Evolutionary conservation across 2,329 filamentous ascomycete species (phyloP).

Genomic region (Stachybotrys chlorohalonatus): DNA sequence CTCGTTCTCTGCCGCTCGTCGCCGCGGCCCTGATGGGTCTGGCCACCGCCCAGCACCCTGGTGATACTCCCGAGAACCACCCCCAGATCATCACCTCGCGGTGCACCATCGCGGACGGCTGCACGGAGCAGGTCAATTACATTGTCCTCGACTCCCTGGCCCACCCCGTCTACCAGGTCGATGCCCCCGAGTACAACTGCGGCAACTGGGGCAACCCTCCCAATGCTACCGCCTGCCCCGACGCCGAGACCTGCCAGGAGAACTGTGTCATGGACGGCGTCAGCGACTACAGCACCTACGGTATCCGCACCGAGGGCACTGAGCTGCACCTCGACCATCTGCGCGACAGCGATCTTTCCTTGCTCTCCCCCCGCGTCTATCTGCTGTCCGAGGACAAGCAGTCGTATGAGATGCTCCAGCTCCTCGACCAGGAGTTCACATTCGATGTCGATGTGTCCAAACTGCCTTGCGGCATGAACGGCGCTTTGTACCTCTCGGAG

Average conservation of each 20-base stretch:
- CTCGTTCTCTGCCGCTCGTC: constrained; percentile 1
- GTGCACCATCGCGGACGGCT: constrained; percentile 41
- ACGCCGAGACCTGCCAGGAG: constrained; percentile 37
- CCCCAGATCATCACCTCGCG: constrained; percentile 41
- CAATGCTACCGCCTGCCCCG: constrained; percentile 37
- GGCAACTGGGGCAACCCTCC: constrained; percentile 21
- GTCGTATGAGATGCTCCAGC: constrained; percentile 51
- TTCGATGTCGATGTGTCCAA: constrained; percentile 59
- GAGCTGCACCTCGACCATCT: constrained; percentile 20
- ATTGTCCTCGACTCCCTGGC: constrained; percentile 39
- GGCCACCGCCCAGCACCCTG: constrained; percentile 26
- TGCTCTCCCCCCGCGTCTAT: constrained; percentile 41
- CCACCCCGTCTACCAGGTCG: constrained; percentile 35
- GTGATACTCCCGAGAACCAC: constrained; percentile 34
- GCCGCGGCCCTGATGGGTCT: constrained; percentile 3
- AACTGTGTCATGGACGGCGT: constrained; percentile 46
- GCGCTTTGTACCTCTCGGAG: constrained; percentile 52
- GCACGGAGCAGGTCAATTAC: constrained; percentile 34
- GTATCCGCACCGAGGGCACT: constrained; percentile 20
- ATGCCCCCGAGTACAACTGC: constrained; percentile 20
- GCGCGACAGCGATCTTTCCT: constrained; percentile 8
- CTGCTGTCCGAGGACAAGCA: constrained; percentile 43
- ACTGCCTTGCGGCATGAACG: constrained; percentile 59
- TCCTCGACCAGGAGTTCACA: constrained; percentile 52
- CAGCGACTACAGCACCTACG: constrained; percentile 30